phyloP scores from a whole-genome alignment of 352 stramenopile species.

The Globisporangium barbulae region DNA sequence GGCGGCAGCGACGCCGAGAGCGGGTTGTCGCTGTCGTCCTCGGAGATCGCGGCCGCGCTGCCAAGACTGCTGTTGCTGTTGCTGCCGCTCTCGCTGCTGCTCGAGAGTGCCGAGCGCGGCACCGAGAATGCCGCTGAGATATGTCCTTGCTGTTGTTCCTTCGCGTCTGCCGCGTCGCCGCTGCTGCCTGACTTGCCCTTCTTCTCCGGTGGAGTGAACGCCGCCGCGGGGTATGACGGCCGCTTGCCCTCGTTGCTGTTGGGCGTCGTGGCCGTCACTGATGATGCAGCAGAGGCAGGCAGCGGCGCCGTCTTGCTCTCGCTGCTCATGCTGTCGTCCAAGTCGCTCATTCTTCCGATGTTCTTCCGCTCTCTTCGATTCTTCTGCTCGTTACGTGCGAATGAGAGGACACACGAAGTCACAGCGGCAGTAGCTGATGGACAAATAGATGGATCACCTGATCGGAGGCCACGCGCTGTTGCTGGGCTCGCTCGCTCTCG shows the following conservation, averaged over 20 bases:
- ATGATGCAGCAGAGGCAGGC: background rate
- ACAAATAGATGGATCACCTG: background rate
- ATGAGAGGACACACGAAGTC: background rate
- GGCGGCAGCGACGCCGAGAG: background rate
- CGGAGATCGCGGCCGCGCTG: conserved; percentile 15
- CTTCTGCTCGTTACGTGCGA: background rate
- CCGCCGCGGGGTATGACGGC: conserved; percentile 13
- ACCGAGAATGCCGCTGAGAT: conserved; percentile 5
- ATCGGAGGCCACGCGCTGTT: background rate
- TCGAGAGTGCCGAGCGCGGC: conserved; percentile 6
- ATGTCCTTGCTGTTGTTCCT: conserved; percentile 1
- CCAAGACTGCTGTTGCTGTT: conserved; percentile 18
- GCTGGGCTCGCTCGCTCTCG: background rate
- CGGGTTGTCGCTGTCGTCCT: conserved; percentile 14
- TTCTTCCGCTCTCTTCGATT: background rate
- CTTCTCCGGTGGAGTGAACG: conserved; percentile 19
- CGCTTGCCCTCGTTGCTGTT: conserved; percentile 18
- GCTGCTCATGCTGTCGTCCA: conserved; percentile 3
- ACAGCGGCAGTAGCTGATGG: background rate
- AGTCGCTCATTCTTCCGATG: conserved; percentile 13
- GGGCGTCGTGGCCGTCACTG: background rate
- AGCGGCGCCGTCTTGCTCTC: background rate
- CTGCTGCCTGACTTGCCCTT: conserved; percentile 15
- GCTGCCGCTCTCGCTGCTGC: conserved; percentile 17
- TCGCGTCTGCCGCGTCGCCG: conserved; percentile 2